Evolutionary conservation across 306 rosid species (phyloP).

Genomic region (Cicer yamashitae): DNA sequence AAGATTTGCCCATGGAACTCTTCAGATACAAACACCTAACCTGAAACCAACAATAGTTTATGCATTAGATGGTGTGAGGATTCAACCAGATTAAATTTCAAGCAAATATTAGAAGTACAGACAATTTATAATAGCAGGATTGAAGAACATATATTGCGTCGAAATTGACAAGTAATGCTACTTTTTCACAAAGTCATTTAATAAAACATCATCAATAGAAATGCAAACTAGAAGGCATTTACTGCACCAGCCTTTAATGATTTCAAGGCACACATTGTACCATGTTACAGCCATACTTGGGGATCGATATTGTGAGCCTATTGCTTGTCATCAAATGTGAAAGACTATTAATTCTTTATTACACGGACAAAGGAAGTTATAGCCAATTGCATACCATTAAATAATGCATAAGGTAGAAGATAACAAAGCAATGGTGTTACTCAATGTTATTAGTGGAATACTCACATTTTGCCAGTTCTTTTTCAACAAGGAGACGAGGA

Average conservation of each 20-base stretch:
- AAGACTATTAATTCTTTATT: not conserved
- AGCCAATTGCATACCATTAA: not conserved
- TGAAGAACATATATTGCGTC: not conserved
- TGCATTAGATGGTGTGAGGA: constrained; percentile 7
- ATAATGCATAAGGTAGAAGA: not conserved
- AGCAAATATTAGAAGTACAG: not conserved
- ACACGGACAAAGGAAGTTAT: not conserved
- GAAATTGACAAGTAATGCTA: not conserved
- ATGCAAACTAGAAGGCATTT: constrained; percentile 1
- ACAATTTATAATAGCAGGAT: not conserved
- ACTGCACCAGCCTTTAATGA: too few relatives aligned
- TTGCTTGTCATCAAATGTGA: too few relatives aligned
- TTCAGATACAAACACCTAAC: constrained; percentile 58
- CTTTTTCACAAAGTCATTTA: not conserved
- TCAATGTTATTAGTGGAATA: not conserved
- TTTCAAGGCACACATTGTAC: too few relatives aligned
- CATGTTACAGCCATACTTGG: too few relatives aligned
- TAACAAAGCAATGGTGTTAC: not conserved
- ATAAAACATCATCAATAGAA: not conserved
- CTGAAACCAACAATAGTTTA: constrained; percentile 41
- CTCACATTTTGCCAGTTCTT: constrained; percentile 94
- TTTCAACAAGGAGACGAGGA: constrained; percentile 82
- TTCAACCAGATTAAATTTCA: not conserved
- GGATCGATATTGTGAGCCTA: too few relatives aligned
- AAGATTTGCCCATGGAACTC: constrained; percentile 56